Conservation (phyloP, 129 eudicot genomes). For the Oenanthe sinensis region DNA sequence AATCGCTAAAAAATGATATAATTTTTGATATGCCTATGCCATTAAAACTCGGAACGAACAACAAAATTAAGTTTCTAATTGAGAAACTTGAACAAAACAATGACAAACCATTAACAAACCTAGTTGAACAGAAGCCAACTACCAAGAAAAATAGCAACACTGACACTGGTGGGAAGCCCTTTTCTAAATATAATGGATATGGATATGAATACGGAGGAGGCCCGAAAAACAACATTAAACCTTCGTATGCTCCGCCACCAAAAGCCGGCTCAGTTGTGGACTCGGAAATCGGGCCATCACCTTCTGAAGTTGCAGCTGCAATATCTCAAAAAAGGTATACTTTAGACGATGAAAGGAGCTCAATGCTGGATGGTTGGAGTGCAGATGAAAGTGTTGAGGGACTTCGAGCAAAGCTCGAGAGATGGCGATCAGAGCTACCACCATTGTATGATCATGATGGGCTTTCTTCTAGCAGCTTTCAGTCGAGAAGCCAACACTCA, state of each 20-base stretch:
- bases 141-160: background rate
- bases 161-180: background rate
- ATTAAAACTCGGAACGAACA: background rate
- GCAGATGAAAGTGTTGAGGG: constrained; percentile 58
- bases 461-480: constrained; percentile 23
- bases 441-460: constrained; percentile 31
- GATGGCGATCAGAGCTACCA: constrained; percentile 59
- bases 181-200: background rate
- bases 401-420: constrained; percentile 49
- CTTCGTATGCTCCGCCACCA: constrained; percentile 5
- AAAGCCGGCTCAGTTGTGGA: constrained; percentile 35
- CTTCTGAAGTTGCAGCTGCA: constrained; percentile 66
- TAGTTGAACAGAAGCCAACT: constrained; percentile 20
- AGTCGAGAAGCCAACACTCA: constrained; percentile 14
- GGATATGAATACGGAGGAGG: constrained; percentile 6
- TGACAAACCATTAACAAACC: constrained; percentile 1
- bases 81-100: constrained; percentile 7
- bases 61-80: background rate
- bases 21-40: constrained; percentile 4
- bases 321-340: constrained; percentile 39
- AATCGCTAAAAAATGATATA: constrained; percentile 1
- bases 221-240: constrained; percentile 10
- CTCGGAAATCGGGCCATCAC: constrained; percentile 62
- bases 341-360: constrained; percentile 45
- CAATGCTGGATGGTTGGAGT: constrained; percentile 67